Percentiles rank a stretch among this genome's conserved stretches.
Evolutionary conservation across 1,284 basidiomycete species (phyloP).

Genomic region (Mycosarcoma mackinlayi): DNA sequence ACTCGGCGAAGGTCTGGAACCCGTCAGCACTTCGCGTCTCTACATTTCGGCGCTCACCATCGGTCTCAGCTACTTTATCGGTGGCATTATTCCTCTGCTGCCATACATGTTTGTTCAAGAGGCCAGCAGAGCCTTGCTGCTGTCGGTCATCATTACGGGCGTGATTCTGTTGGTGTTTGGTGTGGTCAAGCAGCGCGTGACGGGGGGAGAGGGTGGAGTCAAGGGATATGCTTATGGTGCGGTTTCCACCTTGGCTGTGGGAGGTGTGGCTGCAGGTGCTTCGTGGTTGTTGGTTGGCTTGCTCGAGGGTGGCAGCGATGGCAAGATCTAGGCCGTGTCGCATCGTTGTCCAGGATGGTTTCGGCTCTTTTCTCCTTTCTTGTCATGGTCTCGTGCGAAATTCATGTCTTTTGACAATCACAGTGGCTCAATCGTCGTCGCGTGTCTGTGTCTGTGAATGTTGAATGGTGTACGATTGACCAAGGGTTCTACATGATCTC

Average conservation of each 20-base stretch:
- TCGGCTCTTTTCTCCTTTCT: too few species aligned
- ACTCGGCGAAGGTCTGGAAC: conserved; percentile 56
- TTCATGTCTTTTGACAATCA: too few species aligned
- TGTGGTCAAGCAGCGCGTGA: conserved; percentile 57
- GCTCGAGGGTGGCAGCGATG: conserved; percentile 72
- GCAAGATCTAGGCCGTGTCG: conserved; percentile 13
- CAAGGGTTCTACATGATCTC: conserved; percentile 20
- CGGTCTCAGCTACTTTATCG: conserved; percentile 58
- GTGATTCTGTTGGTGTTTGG: conserved; percentile 60
- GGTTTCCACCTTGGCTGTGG: conserved; percentile 86
- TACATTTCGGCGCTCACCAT: conserved; percentile 58
- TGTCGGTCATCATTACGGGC: conserved; percentile 58
- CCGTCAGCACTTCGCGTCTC: conserved; percentile 56
- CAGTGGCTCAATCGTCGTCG: too few species aligned
- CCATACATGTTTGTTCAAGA: conserved; percentile 60
- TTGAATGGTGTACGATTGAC: background rate
- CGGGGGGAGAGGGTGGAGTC: conserved; percentile 51
- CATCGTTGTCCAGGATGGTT: too few species aligned
- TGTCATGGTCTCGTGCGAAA: too few species aligned
- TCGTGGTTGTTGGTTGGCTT: conserved; percentile 86
- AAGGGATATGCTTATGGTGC: conserved; percentile 79
- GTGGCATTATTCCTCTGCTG: conserved; percentile 59
- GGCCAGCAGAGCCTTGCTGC: conserved; percentile 43
- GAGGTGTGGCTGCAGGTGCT: conserved; percentile 86
- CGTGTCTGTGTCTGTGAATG: background rate